Base-by-base conservation (phyloP, 305 asterid genomes). In the Fraxinus platypoda region DNA sequence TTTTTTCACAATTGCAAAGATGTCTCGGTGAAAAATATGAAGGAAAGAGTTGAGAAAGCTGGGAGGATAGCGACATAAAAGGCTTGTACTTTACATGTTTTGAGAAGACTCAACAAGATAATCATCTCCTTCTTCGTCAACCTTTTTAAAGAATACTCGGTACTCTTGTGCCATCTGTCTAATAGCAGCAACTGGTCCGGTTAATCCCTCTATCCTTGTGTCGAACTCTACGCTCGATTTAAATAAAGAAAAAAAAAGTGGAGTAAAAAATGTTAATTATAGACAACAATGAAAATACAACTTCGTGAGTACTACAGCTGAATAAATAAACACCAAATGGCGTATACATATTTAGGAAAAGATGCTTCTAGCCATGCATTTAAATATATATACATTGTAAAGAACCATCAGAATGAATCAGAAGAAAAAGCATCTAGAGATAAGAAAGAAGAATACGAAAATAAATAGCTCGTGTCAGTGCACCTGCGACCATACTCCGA, bases 101-200 rank as follows among this genome's bases (percentile, higher is more conserved):
- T 96, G 95, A 74, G 98, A 94, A 79, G 95, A 88, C 86, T 96
- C 97, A 1, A 94, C 89, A 75, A 96, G 94, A 89, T 94, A 96
- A 86, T 96, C 99, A 66, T 83, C 94, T 68, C 97, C 99, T 83
- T 91, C 94, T 76, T 93, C 98, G 43, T 94, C 98, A 70, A 92
- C 90, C 84, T 90, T 96, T 84, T 82, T 90, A 49, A 94, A 94
- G 91, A 85, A 96, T 38, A 96, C 97, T 78, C 98, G 72, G 87
- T 94, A 96, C 83, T 93, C 98, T 85, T 91, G 98, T 75, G 99
- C 94, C 95, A 91, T 94, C 86, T 94, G 98, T 88, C 97, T 92
- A 80, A 93, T 85, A 35, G 98, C 92, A 85, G 86, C 26, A 77
- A 82, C 97, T 37, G 94, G 91, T 85, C 99, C 99, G 0, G 97